Evolutionary conservation across 2,329 filamentous ascomycete species (phyloP), one percentile per base, ranked within the genome.

Genomic region (Clonostachys rosea): DNA sequence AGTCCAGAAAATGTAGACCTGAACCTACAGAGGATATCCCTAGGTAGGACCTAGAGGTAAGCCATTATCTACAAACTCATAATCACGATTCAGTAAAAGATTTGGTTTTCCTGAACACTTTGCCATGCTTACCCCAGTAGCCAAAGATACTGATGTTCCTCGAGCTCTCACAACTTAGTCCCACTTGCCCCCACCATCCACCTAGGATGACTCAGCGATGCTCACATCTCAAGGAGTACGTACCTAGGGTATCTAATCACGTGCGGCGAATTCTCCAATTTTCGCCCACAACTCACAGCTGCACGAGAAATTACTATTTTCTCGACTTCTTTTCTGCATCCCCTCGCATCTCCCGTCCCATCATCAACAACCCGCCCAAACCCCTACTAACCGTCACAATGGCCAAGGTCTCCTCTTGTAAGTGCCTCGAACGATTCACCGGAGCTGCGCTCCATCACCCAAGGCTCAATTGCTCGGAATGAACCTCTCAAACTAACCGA

Each of bases 321-420:
- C 36, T 45, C 34, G 20, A 37, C 17, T 45, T 44, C 30, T 40
- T 45, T 45, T 47, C 24, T 10, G 30, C 35, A 18, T 34, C 43
- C 37, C 48, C 43, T 20, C 20, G 34, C 47, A 37, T 53, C 47
- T 45, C 43, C 40, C 36, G 20, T 44, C 37, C 17, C 17, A 16
- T 16, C 46, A 34, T 34, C 52, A 56, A 60, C 58, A 56, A 61
- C 58, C 62, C 60, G 59, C 59, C 53, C 63, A 46, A 47, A 50
- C 47, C 47, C 49, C 52, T 55, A 49, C 48, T 50, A 47, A 50
- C 56, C 62, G 57, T 52, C 79, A 81, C 71, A 73, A 89, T 89
- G 86, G 81, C 76, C 67, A 89, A 88, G 75, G 77, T 87, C 70
- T 84, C 80, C 76, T 70, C 66, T 65, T 68, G 78, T 81, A 70